A percentile compares a stretch with the other conserved stretches of the same genome.
Evolutionary conservation across 1,284 basidiomycete species (phyloP).

Genomic region (Taiwanofungus camphoratus): DNA sequence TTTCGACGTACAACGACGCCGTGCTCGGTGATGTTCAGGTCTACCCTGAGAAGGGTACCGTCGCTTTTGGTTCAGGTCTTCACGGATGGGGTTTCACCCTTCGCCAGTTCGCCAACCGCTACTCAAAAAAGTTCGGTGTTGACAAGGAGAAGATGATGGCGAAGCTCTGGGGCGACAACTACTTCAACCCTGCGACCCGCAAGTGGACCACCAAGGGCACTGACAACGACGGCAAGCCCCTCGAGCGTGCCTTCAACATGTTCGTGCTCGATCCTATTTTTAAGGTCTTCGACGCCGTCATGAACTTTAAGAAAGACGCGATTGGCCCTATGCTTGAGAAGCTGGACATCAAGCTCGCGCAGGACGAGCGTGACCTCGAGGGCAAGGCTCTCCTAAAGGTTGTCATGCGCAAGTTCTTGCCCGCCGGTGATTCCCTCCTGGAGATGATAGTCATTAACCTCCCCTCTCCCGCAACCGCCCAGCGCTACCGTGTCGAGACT

Average conservation of each 20-base stretch:
- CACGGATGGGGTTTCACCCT: conserved; percentile 99
- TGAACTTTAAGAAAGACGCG: conserved; percentile 99
- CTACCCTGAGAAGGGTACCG: conserved; percentile 97
- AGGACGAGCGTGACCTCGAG: conserved; percentile 93
- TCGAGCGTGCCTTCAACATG: conserved; percentile 92
- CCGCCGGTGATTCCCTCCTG: conserved; percentile 96
- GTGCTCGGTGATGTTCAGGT: conserved; percentile 98
- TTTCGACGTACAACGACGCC: conserved; percentile 95
- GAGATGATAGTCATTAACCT: conserved; percentile 99
- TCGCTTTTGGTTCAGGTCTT: conserved; percentile 98
- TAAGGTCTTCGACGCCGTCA: conserved; percentile 97
- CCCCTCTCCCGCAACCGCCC: conserved; percentile 94
- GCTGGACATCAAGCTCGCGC: conserved; percentile 89
- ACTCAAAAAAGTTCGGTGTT: conserved; percentile 99
- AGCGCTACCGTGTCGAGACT: conserved; percentile 98
- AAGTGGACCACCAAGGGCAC: conserved; percentile 89
- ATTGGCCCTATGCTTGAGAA: conserved; percentile 89
- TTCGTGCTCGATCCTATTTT: conserved; percentile 99
- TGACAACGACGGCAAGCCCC: conserved; percentile 80
- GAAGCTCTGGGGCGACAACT: conserved; percentile 99
- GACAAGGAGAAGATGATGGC: conserved; percentile 98
- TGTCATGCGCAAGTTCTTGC: conserved; percentile 99
- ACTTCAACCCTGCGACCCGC: conserved; percentile 95
- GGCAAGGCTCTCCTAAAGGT: conserved; percentile 97
- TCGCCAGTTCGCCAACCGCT: conserved; percentile 93